These are phyloP conservation scores for Mortierella sp. DNA, from an alignment of 371 early-diverging fungal genomes.

Conservation along the genomic window DNA sequence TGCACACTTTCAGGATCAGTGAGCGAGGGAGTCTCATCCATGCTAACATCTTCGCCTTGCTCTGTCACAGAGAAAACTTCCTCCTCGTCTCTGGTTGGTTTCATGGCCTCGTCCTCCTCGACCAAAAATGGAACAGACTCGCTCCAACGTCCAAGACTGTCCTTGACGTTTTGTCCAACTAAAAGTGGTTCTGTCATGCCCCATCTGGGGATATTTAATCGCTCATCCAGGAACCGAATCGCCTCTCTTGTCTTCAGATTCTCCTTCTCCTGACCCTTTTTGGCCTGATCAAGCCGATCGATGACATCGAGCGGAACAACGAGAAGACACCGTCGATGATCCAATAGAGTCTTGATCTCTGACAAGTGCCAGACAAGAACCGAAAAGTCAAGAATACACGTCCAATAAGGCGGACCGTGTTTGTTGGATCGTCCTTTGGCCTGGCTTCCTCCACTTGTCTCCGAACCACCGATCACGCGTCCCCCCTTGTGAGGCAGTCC, in stretches of 20 bases:
- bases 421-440: constrained; percentile 3
- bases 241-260: constrained; percentile 79
- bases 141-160: constrained; percentile 44
- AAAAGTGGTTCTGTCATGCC: constrained; percentile 35
- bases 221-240: constrained; percentile 80
- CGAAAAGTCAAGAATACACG: constrained; percentile 46
- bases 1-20: neutral
- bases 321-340: constrained; percentile 37
- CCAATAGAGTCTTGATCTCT: constrained; percentile 38
- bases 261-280: constrained; percentile 72
- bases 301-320: constrained; percentile 61
- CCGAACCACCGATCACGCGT: constrained; percentile 1
- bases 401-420: constrained; percentile 20
- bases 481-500: neutral
- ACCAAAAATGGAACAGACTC: constrained; percentile 34
- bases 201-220: constrained; percentile 43
- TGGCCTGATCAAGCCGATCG: constrained; percentile 75
- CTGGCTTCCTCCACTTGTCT: neutral
- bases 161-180: constrained; percentile 42
- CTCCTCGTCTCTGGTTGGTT: neutral
- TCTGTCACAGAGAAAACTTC: neutral
- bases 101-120: constrained; percentile 4
- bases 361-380: constrained; percentile 41
- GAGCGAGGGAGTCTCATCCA: constrained; percentile 3
- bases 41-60: constrained; percentile 10